These are phyloP conservation scores for Lachancea meyersii DNA, from an alignment of 805 yeast genomes.

Conservation along the genomic window DNA sequence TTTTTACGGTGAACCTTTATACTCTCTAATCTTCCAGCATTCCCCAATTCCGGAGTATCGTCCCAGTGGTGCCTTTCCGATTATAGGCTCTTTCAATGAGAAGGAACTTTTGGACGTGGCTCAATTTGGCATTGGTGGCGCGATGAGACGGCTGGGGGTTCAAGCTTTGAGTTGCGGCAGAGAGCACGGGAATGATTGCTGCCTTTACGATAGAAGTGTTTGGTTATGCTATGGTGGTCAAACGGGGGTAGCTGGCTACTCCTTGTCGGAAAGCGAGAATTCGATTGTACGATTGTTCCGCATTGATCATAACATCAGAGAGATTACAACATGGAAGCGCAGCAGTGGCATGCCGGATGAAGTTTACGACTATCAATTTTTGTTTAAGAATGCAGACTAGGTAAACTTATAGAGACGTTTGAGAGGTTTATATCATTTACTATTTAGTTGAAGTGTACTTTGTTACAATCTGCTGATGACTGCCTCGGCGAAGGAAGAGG, in stretches of 20 bases:
- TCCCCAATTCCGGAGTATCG: conserved; percentile 60
- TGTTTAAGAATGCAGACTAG: conserved; percentile 9
- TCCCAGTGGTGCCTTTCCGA: conserved; percentile 33
- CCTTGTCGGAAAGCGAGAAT: conserved; percentile 38
- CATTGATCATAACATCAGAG: conserved; percentile 37
- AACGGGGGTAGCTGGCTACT: conserved; percentile 61
- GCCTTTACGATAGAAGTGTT: conserved; percentile 35
- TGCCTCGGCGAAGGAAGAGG: conserved; percentile 84
- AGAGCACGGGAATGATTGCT: conserved; percentile 65
- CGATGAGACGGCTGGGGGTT: conserved; percentile 42
- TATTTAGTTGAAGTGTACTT: background rate
- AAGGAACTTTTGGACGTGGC: conserved; percentile 20
- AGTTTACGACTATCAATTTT: conserved; percentile 41
- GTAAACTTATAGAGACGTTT: conserved; percentile 1
- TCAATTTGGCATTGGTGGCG: conserved; percentile 29
- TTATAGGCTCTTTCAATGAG: conserved; percentile 35
- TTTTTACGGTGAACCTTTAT: conserved; percentile 16
- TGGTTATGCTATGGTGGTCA: conserved; percentile 70
- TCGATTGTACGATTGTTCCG: conserved; percentile 52
- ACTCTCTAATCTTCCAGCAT: conserved; percentile 60
- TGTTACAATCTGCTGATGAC: conserved; percentile 54
- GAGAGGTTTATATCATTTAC: conserved; percentile 1
- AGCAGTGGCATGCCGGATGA: conserved; percentile 39
- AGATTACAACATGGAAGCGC: conserved; percentile 57
- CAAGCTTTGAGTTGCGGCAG: conserved; percentile 58